A percentile compares a stretch with the other conserved stretches of the same genome.
phyloP scores from a whole-genome alignment of 352 stramenopile species.

The Phytophthora boehmeriae region DNA sequence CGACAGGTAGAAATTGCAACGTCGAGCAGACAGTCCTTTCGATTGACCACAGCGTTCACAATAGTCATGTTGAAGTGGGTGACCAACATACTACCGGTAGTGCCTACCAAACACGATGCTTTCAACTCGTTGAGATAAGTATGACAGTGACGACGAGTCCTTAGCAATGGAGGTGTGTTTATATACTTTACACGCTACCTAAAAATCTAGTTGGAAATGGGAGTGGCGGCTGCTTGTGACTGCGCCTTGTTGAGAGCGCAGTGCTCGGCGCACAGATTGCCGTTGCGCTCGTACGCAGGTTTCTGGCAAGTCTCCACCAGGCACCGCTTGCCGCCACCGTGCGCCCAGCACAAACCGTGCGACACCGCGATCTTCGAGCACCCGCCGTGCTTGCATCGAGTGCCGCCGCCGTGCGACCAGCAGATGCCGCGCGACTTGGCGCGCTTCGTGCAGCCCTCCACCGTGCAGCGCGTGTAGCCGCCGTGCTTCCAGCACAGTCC shows the following conservation, averaged over 20 bases:
- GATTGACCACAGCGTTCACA: no score
- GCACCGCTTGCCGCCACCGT: conserved; percentile 50
- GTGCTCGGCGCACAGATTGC: conserved; percentile 49
- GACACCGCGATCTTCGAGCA: conserved; percentile 57
- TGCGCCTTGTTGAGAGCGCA: conserved; percentile 23
- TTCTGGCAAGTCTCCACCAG: conserved; percentile 47
- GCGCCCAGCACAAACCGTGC: conserved; percentile 34
- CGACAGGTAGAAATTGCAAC: no score
- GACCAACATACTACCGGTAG: no score
- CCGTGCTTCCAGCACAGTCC: conserved; percentile 55
- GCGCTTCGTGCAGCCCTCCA: conserved; percentile 53
- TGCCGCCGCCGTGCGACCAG: conserved; percentile 34
- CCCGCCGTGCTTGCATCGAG: conserved; percentile 40
- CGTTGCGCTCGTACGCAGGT: conserved; percentile 62
- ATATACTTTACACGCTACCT: conserved; percentile 32
- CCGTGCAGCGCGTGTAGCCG: conserved; percentile 55
- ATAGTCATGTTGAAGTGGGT: no score
- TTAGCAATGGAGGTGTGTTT: conserved; percentile 10
- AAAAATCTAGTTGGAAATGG: conserved; percentile 11
- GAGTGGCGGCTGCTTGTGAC: neutral
- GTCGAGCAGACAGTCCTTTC: no score
- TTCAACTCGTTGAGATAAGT: no score
- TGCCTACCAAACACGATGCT: no score
- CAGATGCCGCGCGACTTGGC: conserved; percentile 37
- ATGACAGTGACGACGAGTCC: conserved; percentile 3